Evolutionary conservation across 768 basidiomycete species (phyloP).

Genomic region (Suillus americanus): DNA sequence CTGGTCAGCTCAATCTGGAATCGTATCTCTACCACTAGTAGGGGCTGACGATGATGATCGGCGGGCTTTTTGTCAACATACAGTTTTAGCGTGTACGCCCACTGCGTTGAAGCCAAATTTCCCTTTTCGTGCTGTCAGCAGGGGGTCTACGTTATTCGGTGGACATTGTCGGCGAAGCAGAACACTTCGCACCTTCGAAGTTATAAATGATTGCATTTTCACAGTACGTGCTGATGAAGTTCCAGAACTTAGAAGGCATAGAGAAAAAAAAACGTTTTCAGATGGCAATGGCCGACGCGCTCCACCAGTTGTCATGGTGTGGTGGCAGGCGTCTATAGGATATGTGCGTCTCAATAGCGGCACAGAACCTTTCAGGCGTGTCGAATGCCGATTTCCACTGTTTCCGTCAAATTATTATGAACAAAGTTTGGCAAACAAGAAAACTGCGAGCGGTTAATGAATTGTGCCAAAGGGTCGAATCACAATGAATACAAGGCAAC

Average conservation of each 20-base stretch:
- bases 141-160: neutral
- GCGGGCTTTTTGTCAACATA: neutral
- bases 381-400: slow-evolving; percentile 15
- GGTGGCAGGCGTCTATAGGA: slow-evolving; percentile 8
- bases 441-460: neutral
- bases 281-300: neutral
- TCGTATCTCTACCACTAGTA: neutral
- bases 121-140: neutral
- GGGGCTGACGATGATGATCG: neutral
- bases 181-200: neutral
- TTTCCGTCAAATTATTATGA: slow-evolving; percentile 6
- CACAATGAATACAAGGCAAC: neutral
- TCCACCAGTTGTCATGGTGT: neutral
- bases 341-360: slow-evolving; percentile 19
- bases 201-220: neutral
- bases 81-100: neutral
- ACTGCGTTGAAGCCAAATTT: neutral
- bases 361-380: slow-evolving; percentile 32
- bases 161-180: neutral
- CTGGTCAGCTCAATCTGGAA: neutral
- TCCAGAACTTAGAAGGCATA: neutral
- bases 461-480: neutral
- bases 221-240: neutral
- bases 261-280: neutral
- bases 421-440: neutral